Base-by-base conservation (phyloP, 2,329 filamentous ascomycete genomes). In the Arthroderma uncinatum region DNA sequence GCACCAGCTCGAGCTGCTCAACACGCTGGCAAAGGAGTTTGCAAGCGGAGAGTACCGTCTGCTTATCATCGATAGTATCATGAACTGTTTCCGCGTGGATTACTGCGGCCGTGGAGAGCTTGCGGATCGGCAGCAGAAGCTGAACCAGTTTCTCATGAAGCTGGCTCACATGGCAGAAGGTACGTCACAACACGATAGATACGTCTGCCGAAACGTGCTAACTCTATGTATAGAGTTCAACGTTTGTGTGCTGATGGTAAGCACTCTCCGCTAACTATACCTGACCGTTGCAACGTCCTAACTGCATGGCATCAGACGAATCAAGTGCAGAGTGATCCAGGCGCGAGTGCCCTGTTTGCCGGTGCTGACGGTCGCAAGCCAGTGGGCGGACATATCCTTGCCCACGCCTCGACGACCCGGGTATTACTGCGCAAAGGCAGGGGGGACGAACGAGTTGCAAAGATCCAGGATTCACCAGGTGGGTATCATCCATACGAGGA, bases 291-390 rank as follows among this genome's bases (percentile, higher is more conserved):
- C n/a, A 34, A 21, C 42, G 28, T n/a, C 8, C 40, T 42, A 30
- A 12, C 48, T 55, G 39, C 23, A 25, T 55, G 19, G 12, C 8
- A 7, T 28, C 52, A 81, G 81, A 86, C 84, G 55, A 87, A 86
- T 62, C 84, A 87, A 71, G 84, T 87, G 36, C 83, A 86, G 71
- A 84, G 81, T 58, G 84, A 86, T 63, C 84, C 84, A 12, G 83
- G 84, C 60, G 84, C 83, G 9, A 85, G 78, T 67, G 81, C 83
- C 48, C 74, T 86, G 9, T 86, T 86, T 65, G 81, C 82, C 54
- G 79, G 82, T 61, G 82, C 81, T 57, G 84, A 86, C 71, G 84
- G 84, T 48, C 78, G 83, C 50, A 86, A 86, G 67, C 82, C 83
- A 53, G 79, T 83, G 53, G 82, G 82, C 60, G 84, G 83, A 14